A percentile compares a stretch with the other conserved stretches of the same genome.
Evolutionary conservation across 345 rosid genomes (phyloP).

Genomic region (Cardamine occulta): DNA sequence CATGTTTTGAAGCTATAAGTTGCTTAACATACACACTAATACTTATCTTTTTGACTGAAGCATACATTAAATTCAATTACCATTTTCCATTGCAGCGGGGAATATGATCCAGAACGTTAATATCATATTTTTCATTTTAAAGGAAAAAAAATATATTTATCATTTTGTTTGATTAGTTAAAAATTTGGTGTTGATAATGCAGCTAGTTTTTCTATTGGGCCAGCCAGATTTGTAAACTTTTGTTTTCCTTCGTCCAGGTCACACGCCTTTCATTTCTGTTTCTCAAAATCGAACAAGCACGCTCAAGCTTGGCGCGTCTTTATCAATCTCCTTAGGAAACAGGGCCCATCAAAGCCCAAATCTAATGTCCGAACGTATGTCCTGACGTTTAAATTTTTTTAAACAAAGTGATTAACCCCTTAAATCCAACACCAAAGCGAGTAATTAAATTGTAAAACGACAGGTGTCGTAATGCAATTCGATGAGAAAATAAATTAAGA

Average conservation of each 20-base stretch:
- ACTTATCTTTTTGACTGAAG: neutral
- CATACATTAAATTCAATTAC: neutral
- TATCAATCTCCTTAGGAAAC: slow-evolving; percentile 1
- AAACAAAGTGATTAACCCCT: slow-evolving; percentile 28
- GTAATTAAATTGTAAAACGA: slow-evolving; percentile 6
- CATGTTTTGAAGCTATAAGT: neutral
- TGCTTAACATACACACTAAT: neutral
- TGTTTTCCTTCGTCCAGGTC: slow-evolving; percentile 40
- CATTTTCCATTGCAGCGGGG: neutral
- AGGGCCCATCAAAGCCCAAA: slow-evolving; percentile 39
- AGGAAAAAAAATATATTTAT: too few relatives aligned
- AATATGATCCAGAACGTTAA: neutral
- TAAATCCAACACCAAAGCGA: slow-evolving; percentile 19
- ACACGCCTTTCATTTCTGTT: slow-evolving; percentile 25
- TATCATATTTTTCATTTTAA: too few relatives aligned
- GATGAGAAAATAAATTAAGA: neutral
- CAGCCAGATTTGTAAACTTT: slow-evolving; percentile 35
- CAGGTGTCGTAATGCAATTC: slow-evolving; percentile 12
- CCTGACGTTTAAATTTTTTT: neutral
- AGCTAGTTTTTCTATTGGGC: slow-evolving; percentile 31
- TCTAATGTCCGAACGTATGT: slow-evolving; percentile 24
- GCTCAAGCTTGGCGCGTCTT: slow-evolving; percentile 27
- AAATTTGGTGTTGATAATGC: slow-evolving; percentile 18
- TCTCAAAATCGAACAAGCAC: slow-evolving; percentile 24
- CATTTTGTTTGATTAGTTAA: neutral